A percentile compares a stretch with the other conserved stretches of the same genome.
Evolutionary conservation across 2,329 filamentous ascomycete species (phyloP).

Genomic region (Periconia digitata): DNA sequence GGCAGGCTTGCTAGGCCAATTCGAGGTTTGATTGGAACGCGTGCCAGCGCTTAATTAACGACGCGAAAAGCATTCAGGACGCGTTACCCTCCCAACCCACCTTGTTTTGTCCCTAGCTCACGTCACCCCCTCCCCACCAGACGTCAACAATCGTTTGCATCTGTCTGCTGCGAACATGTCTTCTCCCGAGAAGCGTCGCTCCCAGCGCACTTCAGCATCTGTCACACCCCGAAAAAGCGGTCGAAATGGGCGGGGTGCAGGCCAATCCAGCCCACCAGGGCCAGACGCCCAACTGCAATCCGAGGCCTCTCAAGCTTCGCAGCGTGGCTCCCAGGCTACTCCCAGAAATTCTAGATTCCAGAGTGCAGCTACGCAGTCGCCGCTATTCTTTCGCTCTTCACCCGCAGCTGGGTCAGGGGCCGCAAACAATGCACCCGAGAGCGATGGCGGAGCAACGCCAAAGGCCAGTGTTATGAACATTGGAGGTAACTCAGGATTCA

Average conservation of each 20-base stretch:
- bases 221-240: conserved; percentile 58
- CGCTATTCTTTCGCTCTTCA: conserved; percentile 73
- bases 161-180: conserved; percentile 53
- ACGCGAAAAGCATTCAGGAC: conserved; percentile 24
- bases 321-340: conserved; percentile 46
- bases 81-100: conserved; percentile 22
- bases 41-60: conserved; percentile 17
- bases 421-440: conserved; percentile 47
- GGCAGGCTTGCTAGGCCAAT: conserved; percentile 1
- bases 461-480: conserved; percentile 63
- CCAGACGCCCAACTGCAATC: conserved; percentile 47
- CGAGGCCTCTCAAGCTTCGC: conserved; percentile 45
- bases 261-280: conserved; percentile 53
- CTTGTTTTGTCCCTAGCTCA: conserved; percentile 7
- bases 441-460: conserved; percentile 69
- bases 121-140: conserved; percentile 4
- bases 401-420: conserved; percentile 49
- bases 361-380: conserved; percentile 61
- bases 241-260: conserved; percentile 55
- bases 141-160: neutral
- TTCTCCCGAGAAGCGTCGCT: conserved; percentile 60
- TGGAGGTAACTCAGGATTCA: conserved; percentile 65
- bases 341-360: conserved; percentile 50
- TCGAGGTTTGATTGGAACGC: conserved; percentile 6
- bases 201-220: conserved; percentile 57